Conservation (phyloP, 139 green algal species). For the Chlamydomonas schloesseri region DNA sequence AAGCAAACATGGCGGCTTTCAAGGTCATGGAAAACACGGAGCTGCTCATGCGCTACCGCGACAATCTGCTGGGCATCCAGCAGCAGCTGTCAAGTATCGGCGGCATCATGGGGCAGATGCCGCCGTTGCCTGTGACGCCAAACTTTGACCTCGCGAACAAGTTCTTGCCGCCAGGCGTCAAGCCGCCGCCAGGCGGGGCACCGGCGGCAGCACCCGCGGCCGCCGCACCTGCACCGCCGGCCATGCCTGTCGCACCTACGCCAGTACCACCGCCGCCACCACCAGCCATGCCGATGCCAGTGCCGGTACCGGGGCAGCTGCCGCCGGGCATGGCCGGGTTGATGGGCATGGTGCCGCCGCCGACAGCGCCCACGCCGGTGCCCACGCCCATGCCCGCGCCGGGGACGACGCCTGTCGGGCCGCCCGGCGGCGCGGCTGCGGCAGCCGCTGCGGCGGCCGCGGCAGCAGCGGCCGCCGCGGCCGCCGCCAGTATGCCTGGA, state of each 20-base stretch:
- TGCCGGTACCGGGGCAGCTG: too few species aligned
- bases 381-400: background rate
- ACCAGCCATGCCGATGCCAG: too few species aligned
- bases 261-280: background rate
- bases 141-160: slow-evolving; percentile 80
- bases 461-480: background rate
- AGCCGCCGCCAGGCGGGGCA: slow-evolving; percentile 5
- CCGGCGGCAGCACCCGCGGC: too few species aligned
- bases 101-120: slow-evolving; percentile 88
- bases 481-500: background rate
- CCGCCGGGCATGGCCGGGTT: too few species aligned
- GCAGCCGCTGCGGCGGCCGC: background rate
- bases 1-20: slow-evolving; percentile 68
- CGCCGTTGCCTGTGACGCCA: slow-evolving; percentile 83
- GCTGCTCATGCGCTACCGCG: slow-evolving; percentile 82
- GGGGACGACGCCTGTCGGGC: background rate
- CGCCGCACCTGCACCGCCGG: too few species aligned
- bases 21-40: slow-evolving; percentile 88
- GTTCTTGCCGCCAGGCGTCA: slow-evolving; percentile 62
- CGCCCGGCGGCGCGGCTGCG: background rate
- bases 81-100: slow-evolving; percentile 78
- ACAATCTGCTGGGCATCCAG: slow-evolving; percentile 87
- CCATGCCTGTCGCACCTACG: slow-evolving; percentile 8
- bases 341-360: too few species aligned
- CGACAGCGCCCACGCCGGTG: background rate